A percentile compares a stretch with the other conserved stretches of the same genome.
Evolutionary conservation across 225 moss, liverwort and hornwort species (phyloP).

Genomic region (Sphagnum tenellum): DNA sequence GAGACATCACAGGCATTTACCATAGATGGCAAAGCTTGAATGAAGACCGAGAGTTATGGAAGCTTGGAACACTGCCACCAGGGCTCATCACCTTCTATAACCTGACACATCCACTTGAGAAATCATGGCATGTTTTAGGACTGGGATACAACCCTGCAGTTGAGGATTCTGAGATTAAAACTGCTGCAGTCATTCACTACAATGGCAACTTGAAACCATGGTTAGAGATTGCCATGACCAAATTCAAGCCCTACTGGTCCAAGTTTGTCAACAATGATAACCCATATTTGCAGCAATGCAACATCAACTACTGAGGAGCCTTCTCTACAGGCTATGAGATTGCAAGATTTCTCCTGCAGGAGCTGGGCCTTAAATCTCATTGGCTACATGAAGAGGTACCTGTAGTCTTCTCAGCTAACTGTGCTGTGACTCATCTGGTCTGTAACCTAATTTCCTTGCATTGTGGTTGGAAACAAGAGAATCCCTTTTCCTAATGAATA

Average conservation of each 20-base stretch:
- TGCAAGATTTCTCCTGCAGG: too few species aligned
- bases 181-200: slow-evolving; percentile 50
- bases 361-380: too few species aligned
- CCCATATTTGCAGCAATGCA: too few species aligned
- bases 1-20: slow-evolving; percentile 47
- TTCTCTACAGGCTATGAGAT: too few species aligned
- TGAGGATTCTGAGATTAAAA: slow-evolving; percentile 31
- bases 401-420: too few species aligned
- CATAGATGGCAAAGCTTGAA: slow-evolving; percentile 52
- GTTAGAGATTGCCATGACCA: slow-evolving; percentile 47
- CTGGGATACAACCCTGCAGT: slow-evolving; percentile 50
- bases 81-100: slow-evolving; percentile 51
- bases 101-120: slow-evolving; percentile 40
- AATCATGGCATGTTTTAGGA: slow-evolving; percentile 46
- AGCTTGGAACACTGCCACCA: slow-evolving; percentile 45
- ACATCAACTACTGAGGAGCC: too few species aligned
- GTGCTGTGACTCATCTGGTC: too few species aligned
- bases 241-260: slow-evolving; percentile 50
- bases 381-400: too few species aligned
- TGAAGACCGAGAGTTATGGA: slow-evolving; percentile 41
- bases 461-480: too few species aligned
- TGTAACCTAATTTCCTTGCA: too few species aligned
- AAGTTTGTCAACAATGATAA: slow-evolving; percentile 40
- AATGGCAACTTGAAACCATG: slow-evolving; percentile 64
- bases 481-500: too few species aligned